These are phyloP conservation scores for Tulasnella sp. DNA, from an alignment of 768 basidiomycete genomes.

Conservation along the genomic window DNA sequence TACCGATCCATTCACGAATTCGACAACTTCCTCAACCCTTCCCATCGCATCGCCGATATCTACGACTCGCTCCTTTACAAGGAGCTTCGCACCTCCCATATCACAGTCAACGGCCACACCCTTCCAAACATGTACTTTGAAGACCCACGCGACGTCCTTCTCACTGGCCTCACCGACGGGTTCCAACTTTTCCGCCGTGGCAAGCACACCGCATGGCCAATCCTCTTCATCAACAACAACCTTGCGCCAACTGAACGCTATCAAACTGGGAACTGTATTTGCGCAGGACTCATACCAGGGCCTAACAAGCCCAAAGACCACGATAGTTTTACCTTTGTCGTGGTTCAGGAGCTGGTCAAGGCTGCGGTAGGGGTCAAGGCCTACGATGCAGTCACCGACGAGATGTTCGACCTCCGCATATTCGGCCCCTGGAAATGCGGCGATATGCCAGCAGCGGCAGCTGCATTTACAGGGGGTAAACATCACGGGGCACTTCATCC, in stretches of 20 bases:
- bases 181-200: conserved; percentile 48
- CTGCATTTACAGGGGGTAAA: conserved; percentile 47
- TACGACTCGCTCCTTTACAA: not conserved
- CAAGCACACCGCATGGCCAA: conserved; percentile 47
- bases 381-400: conserved; percentile 42
- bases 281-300: conserved; percentile 53
- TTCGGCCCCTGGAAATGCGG: conserved; percentile 42
- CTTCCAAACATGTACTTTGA: not conserved
- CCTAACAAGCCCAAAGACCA: conserved; percentile 50
- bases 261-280: conserved; percentile 46
- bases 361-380: conserved; percentile 45
- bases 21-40: not conserved
- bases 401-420: conserved; percentile 44
- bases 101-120: not conserved
- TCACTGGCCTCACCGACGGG: conserved; percentile 43
- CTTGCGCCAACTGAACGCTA: conserved; percentile 47
- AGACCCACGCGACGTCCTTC: not conserved
- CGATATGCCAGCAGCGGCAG: conserved; percentile 46
- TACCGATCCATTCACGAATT: not conserved
- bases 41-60: not conserved
- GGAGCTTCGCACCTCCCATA: not conserved
- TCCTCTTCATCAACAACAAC: conserved; percentile 52
- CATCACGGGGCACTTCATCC: conserved; percentile 49
- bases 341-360: conserved; percentile 46
- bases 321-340: conserved; percentile 47